These are phyloP conservation scores for Huntiella bhutanensis DNA, from an alignment of 2,329 filamentous ascomycete genomes.

Conservation along the genomic window DNA sequence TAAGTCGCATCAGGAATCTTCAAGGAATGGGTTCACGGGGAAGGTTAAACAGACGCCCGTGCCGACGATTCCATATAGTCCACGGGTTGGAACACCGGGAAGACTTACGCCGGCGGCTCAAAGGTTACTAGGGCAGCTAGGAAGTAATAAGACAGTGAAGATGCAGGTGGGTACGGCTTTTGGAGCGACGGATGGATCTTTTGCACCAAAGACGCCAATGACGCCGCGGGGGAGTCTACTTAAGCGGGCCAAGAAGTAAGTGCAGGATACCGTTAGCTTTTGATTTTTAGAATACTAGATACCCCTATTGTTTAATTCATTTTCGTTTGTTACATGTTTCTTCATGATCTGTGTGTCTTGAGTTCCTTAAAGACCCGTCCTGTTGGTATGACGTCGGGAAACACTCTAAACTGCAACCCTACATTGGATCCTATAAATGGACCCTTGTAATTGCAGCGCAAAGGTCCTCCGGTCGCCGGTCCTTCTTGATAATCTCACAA, in stretches of 20 bases:
- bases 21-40: constrained; percentile 38
- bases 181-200: not conserved
- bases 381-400: no score
- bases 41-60: constrained; percentile 40
- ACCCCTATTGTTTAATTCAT: not conserved
- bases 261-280: not conserved
- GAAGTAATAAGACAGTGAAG: constrained; percentile 2
- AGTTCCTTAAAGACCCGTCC: not conserved
- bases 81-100: constrained; percentile 29
- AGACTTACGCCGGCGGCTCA: constrained; percentile 55
- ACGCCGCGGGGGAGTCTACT: constrained; percentile 1
- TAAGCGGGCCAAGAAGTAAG: not conserved
- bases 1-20: constrained; percentile 46
- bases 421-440: no score
- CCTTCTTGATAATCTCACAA: no score
- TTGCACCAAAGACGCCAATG: not conserved
- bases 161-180: no score
- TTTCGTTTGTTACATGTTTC: not conserved
- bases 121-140: constrained; percentile 39
- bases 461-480: no score
- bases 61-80: constrained; percentile 52
- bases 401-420: no score
- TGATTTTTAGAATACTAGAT: not conserved
- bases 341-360: not conserved
- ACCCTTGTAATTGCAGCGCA: no score